phyloP scores from a whole-genome alignment of 176 grass and related monocot genomes.

The Raddia distichophylla region DNA sequence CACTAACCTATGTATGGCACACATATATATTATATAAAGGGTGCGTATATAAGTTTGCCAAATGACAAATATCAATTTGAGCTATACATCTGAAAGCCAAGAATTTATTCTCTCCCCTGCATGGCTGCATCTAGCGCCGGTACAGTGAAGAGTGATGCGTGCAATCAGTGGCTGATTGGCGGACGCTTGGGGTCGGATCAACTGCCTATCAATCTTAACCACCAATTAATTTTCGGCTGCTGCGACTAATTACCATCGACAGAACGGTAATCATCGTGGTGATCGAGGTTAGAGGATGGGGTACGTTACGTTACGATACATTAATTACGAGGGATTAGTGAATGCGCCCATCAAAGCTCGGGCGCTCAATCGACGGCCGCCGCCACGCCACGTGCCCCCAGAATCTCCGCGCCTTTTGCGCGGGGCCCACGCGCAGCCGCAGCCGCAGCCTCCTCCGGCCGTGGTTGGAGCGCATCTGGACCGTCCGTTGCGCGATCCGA shows the following conservation, averaged over 20 bases:
- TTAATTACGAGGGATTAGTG: too few relatives aligned
- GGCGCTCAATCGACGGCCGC: background rate
- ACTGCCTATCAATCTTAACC: background rate
- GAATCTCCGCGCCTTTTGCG: background rate
- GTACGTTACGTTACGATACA: background rate
- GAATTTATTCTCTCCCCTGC: too few relatives aligned
- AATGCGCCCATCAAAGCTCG: too few relatives aligned
- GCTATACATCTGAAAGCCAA: too few relatives aligned
- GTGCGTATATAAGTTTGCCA: too few relatives aligned
- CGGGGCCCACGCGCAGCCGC: constrained; percentile 11
- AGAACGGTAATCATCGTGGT: background rate
- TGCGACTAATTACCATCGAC: background rate
- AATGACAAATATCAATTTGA: too few relatives aligned
- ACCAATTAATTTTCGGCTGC: background rate
- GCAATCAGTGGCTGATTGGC: background rate
- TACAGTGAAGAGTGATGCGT: background rate
- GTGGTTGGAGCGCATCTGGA: background rate
- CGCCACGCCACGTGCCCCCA: background rate
- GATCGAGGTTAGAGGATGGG: background rate
- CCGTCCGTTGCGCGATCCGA: background rate
- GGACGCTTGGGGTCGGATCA: background rate
- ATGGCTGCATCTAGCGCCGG: background rate
- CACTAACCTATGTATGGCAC: too few relatives aligned
- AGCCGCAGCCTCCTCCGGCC: background rate
- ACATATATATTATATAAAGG: too few relatives aligned